These are phyloP conservation scores for Leccinum pachyderme DNA, from an alignment of 1,284 basidiomycete genomes.

Conservation along the genomic window DNA sequence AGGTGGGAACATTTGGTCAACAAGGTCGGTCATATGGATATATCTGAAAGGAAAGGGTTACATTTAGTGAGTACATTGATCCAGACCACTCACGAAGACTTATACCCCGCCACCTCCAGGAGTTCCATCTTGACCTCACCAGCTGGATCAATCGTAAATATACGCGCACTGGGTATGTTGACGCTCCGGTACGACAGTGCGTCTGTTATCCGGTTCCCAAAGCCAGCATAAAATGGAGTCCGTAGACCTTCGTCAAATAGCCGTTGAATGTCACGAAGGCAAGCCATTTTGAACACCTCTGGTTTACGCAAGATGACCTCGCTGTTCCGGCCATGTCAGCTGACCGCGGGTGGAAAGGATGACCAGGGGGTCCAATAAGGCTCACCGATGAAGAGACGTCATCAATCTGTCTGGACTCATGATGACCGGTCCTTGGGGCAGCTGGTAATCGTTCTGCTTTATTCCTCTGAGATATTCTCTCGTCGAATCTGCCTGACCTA, in stretches of 20 bases:
- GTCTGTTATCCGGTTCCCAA: conserved; percentile 98
- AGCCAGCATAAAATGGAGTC: conserved; percentile 94
- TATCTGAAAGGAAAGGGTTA: conserved; percentile 49
- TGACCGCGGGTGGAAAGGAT: neutral
- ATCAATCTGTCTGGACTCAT: conserved; percentile 98
- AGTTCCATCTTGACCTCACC: conserved; percentile 99
- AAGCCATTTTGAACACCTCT: conserved; percentile 99
- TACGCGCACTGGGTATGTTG: conserved; percentile 90
- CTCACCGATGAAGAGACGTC: conserved; percentile 89
- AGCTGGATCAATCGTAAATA: conserved; percentile 96
- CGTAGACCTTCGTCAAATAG: conserved; percentile 76
- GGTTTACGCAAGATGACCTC: conserved; percentile 99
- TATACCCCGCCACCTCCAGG: conserved; percentile 93
- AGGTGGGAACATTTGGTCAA: conserved; percentile 99
- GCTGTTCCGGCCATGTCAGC: conserved; percentile 38
- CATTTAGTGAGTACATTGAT: neutral
- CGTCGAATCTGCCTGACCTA: conserved; percentile 97
- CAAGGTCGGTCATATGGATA: conserved; percentile 97
- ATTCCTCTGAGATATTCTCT: conserved; percentile 94
- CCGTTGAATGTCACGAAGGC: conserved; percentile 92
- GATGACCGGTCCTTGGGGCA: conserved; percentile 97
- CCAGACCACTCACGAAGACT: conserved; percentile 72
- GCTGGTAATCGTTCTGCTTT: conserved; percentile 91
- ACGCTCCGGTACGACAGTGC: conserved; percentile 96
- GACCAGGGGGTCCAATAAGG: conserved; percentile 1